These are phyloP conservation scores for Citrus sinensis DNA, from an alignment of 345 rosid genomes.

Conservation along the genomic window DNA sequence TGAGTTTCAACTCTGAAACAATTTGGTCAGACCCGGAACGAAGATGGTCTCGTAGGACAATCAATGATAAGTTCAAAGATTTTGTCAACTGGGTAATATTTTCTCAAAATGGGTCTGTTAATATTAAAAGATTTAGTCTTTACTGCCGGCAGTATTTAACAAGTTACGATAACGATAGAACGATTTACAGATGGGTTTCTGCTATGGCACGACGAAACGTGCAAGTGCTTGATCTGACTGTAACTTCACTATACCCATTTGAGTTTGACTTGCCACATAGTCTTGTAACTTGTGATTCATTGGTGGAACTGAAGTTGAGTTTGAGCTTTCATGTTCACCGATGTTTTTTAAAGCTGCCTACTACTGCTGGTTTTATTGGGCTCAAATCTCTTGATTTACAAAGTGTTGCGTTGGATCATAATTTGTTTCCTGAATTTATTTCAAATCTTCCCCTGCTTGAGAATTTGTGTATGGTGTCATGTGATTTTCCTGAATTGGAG, in stretches of 20 bases:
- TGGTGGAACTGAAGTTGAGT: not conserved
- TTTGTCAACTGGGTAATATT: not conserved
- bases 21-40: not conserved
- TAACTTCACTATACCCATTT: not conserved
- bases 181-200: not conserved
- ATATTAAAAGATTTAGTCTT: not conserved
- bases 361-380: no score
- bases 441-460: no score
- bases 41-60: no score
- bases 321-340: not conserved
- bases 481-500: no score
- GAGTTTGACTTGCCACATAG: not conserved
- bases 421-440: not conserved
- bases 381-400: not conserved
- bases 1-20: not conserved
- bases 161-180: not conserved
- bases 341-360: no score
- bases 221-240: not conserved
- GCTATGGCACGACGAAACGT: not conserved
- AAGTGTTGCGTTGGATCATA: not conserved
- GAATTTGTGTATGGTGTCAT: no score
- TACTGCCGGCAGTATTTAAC: accelerated
- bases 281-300: not conserved
- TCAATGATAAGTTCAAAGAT: not conserved
- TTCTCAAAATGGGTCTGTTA: not conserved